Percentiles rank a stretch among this genome's conserved stretches.
Conservation (phyloP, 345 rosid species). For the Melaleuca alternifolia region DNA sequence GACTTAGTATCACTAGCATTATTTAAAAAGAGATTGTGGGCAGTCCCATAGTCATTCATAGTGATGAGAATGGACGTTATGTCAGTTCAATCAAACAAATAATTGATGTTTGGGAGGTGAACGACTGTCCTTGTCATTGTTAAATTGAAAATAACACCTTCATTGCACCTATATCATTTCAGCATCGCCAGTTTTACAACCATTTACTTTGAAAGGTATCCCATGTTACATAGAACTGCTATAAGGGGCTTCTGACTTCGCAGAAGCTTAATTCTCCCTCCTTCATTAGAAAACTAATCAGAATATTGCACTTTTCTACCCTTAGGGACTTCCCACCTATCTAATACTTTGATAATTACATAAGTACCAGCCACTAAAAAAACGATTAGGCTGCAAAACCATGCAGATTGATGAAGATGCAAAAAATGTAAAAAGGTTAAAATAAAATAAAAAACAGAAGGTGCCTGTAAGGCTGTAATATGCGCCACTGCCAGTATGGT, state of each 20-base stretch:
- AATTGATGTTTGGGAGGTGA: not conserved
- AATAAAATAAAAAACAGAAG: too few relatives aligned
- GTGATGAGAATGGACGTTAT: not conserved
- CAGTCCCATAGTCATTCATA: not conserved
- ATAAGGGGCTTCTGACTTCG: not conserved
- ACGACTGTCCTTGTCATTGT: not conserved
- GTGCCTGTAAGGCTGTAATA: too few relatives aligned
- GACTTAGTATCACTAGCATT: not conserved
- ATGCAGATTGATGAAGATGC: not conserved
- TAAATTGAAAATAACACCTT: not conserved
- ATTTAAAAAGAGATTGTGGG: not conserved
- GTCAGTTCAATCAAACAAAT: not conserved
- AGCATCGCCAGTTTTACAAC: not conserved
- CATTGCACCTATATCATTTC: not conserved
- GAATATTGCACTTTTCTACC: not conserved
- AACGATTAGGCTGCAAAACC: not conserved
- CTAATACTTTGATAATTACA: not conserved
- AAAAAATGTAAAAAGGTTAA: not conserved
- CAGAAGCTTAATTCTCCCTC: not conserved
- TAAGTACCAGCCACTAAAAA: not conserved
- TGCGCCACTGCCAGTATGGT: not conserved
- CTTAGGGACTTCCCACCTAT: not conserved
- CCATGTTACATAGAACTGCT: not conserved
- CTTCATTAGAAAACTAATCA: not conserved
- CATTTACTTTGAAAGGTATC: not conserved